Conservation (phyloP, 805 yeast species). For the Schizosaccharomyces lindneri region DNA sequence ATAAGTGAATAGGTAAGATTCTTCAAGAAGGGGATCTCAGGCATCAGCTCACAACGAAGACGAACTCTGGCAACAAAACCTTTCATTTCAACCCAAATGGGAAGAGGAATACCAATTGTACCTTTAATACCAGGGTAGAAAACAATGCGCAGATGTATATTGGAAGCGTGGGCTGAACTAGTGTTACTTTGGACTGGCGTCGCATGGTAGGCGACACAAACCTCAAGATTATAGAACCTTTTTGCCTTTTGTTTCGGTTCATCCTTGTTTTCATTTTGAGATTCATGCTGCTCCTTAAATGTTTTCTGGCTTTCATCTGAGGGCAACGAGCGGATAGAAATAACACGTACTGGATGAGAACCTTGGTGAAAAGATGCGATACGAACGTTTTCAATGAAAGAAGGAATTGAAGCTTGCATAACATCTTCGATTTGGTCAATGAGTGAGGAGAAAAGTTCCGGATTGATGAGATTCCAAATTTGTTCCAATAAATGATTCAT, state of each 20-base stretch:
- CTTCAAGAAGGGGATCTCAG: constrained; percentile 1
- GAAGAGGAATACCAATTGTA: neutral
- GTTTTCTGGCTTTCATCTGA: neutral
- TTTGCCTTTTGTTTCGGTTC: neutral
- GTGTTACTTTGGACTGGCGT: neutral
- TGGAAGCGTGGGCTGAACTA: neutral
- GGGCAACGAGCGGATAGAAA: constrained; percentile 1
- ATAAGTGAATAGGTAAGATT: constrained; percentile 1
- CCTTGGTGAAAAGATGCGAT: constrained; percentile 1
- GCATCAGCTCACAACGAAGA: neutral
- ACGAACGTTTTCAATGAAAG: neutral
- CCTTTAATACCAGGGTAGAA: constrained; percentile 2
- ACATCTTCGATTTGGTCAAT: constrained; percentile 2
- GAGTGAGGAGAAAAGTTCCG: neutral
- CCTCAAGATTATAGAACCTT: neutral
- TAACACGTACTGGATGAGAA: neutral
- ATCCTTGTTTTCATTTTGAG: neutral
- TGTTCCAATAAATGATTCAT: neutral
- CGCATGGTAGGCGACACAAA: constrained; percentile 2
- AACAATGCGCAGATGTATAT: neutral
- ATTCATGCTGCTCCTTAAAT: neutral
- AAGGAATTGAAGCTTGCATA: constrained; percentile 2
- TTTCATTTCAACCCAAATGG: constrained; percentile 2
- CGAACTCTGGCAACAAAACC: neutral
- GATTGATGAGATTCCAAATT: neutral